Evolutionary conservation across 805 yeast genomes (phyloP).

Genomic region (Metschnikowia lunata): DNA sequence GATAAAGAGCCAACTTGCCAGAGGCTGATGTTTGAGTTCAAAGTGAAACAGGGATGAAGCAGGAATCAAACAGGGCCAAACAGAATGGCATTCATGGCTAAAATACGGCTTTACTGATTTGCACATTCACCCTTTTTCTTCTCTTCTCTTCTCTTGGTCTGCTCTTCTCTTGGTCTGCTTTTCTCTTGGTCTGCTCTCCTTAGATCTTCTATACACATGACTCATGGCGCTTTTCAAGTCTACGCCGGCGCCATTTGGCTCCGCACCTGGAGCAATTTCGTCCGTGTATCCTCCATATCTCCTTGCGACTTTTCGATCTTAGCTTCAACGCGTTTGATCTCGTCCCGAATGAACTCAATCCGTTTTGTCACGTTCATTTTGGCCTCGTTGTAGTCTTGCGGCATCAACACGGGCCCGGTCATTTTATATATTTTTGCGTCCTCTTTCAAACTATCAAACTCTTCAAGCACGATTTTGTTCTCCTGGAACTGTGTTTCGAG

Average conservation of each 20-base stretch:
- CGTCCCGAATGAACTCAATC: constrained; percentile 77
- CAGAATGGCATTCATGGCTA: no score
- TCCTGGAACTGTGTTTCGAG: constrained; percentile 94
- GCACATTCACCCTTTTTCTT: no score
- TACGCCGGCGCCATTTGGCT: constrained; percentile 18
- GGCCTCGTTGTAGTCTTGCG: constrained; percentile 84
- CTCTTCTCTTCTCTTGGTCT: no score
- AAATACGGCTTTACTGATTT: no score
- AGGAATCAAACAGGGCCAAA: no score
- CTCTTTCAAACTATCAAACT: constrained; percentile 60
- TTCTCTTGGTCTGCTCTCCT: neutral
- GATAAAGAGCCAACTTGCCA: constrained; percentile 61
- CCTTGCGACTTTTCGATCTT: constrained; percentile 47
- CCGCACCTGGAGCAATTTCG: constrained; percentile 47
- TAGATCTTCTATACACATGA: neutral
- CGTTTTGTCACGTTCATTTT: constrained; percentile 80
- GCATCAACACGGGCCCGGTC: constrained; percentile 87
- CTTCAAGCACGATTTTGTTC: constrained; percentile 81
- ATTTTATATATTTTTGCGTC: constrained; percentile 80
- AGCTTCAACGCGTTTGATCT: constrained; percentile 70
- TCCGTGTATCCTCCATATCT: constrained; percentile 57
- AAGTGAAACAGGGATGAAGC: no score
- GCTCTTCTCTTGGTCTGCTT: no score
- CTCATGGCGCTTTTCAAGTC: neutral
- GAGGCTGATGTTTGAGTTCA: constrained; percentile 34